These are phyloP conservation scores for Fusarium globosum DNA, from an alignment of 2,329 filamentous ascomycete species.

Conservation along the genomic window DNA sequence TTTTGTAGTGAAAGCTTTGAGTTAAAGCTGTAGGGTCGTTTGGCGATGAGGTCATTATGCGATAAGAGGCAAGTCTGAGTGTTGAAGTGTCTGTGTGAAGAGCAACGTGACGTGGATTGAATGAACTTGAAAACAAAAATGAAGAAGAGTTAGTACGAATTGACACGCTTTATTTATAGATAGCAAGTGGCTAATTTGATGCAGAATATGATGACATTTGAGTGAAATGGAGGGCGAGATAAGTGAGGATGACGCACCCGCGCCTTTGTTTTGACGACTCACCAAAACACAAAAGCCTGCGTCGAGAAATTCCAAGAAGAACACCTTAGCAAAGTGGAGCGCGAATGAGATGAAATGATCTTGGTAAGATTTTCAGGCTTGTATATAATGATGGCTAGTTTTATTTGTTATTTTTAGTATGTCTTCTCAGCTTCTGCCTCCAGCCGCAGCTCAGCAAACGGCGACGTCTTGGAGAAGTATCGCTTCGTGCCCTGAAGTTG, in stretches of 20 bases:
- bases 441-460: not conserved
- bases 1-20: conserved; percentile 48
- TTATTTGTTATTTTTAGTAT: accelerated
- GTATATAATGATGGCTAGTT: not conserved
- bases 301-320: not conserved
- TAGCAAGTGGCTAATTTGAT: not conserved
- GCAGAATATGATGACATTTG: not conserved
- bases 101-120: accelerated
- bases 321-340: not conserved
- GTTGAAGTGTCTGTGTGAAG: not conserved
- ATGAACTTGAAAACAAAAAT: accelerated
- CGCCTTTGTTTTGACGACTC: conserved; percentile 18
- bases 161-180: not conserved
- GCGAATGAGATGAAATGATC: not conserved
- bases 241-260: not conserved
- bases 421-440: not conserved
- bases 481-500: not conserved
- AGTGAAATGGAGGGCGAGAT: not conserved
- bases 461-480: not conserved
- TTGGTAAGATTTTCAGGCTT: not conserved
- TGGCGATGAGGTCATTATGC: conserved; percentile 19
- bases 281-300: too few species aligned
- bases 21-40: conserved; percentile 21
- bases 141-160: accelerated
- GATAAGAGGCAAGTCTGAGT: not conserved